Base-by-base conservation (phyloP, 768 basidiomycete species). In the Multifurca ochricompacta region DNA sequence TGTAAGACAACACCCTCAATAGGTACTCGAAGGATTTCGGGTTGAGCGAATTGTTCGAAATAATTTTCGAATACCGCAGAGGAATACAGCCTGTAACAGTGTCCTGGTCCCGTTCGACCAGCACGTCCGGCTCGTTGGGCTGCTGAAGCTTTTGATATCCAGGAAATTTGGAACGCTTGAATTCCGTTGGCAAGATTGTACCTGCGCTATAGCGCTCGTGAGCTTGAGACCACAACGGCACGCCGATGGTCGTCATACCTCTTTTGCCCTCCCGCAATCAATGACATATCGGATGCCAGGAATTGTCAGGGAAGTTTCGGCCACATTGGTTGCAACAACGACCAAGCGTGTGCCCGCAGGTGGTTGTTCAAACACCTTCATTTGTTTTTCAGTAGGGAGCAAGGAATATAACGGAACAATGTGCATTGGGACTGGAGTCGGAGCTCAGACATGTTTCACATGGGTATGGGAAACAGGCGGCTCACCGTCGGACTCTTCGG, bases 231-330 rank as follows among this genome's bases (percentile, higher is more conserved):
- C 6, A 2, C 45, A 44, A 36, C 37, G 16, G 6, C 36, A 49
- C 3, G 36, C 13, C n/a, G 4, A 44, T 13, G 27, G 13, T 55
- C 14, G 19, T 16, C 63, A 35, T 61, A 89, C 91, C 77, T 98
- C 92, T 70, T 99, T 98, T 4, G 89, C 91, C 60, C 94, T 79
- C 4, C 95, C 95, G 63, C 87, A 87, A 66, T 99, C 95, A 27
- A 99, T 82, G n/a, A 99, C 95, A 69, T 99, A 99, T 14, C 90
- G 87, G 63, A 99, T 94, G 6, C 89, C 90, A 23, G 95, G 95
- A 55, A 99, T 99, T 0, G 95, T 98, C 30, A 98, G 73, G 6
- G 95, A 96, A 0, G 95, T 98, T 67, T 98, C 95, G 1, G 95
- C 95, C 25, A 97, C 87, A 66, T 98, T 97, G 1, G 95, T 98